Conservation (phyloP, 2,329 filamentous ascomycete genomes). For the Xylariaceae sp. region DNA sequence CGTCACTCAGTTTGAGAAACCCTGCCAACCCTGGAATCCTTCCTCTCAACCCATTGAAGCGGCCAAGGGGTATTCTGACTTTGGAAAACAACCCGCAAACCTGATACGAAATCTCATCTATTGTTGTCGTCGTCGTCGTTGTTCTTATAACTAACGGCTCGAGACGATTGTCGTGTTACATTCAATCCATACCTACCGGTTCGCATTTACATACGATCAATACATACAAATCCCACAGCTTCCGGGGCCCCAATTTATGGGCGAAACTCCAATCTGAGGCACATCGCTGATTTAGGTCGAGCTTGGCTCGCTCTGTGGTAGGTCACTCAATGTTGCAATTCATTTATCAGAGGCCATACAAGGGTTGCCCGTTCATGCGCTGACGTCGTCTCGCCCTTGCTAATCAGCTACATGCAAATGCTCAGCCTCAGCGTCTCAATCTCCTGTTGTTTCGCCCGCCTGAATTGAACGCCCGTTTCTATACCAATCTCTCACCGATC, state of each 20-base stretch:
- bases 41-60: no score
- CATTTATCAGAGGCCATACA: conserved; percentile 17
- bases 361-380: conserved; percentile 44
- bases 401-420: conserved; percentile 41
- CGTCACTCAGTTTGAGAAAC: not conserved
- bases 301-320: conserved; percentile 26
- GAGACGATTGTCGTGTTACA: not conserved
- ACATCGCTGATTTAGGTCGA: conserved; percentile 17
- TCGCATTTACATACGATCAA: no score
- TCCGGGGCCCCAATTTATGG: not conserved
- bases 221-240: not conserved
- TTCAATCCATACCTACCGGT: no score
- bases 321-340: conserved; percentile 22
- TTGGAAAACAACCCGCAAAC: not conserved
- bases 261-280: conserved; percentile 9
- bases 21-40: not conserved
- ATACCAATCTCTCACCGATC: conserved; percentile 28
- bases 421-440: conserved; percentile 33
- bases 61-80: not conserved
- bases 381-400: conserved; percentile 52
- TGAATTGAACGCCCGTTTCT: conserved; percentile 1
- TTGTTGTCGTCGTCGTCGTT: not conserved
- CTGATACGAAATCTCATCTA: not conserved
- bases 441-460: conserved; percentile 16
- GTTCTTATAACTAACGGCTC: not conserved